These are phyloP conservation scores for Paspalum notatum DNA, from an alignment of 176 grass and related monocot species.

Conservation along the genomic window DNA sequence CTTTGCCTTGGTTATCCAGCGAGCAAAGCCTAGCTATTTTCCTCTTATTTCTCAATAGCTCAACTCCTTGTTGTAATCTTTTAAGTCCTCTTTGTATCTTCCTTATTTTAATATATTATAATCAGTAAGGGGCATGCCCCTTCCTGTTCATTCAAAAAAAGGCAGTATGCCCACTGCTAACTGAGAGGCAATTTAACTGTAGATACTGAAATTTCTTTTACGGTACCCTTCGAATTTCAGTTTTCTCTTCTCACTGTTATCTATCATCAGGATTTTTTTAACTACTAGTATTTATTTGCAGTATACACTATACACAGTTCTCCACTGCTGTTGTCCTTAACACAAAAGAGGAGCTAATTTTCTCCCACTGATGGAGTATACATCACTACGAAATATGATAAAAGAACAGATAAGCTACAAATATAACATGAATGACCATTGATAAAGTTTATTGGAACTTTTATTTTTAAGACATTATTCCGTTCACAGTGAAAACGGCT, in stretches of 20 bases:
- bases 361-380: background rate
- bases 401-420: background rate
- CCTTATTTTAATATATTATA: too few relatives aligned
- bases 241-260: background rate
- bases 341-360: background rate
- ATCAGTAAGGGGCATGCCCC: too few relatives aligned
- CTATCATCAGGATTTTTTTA: background rate
- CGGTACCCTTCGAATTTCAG: background rate
- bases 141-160: background rate
- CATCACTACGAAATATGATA: background rate
- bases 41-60: too few relatives aligned
- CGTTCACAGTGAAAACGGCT: background rate
- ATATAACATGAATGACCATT: background rate
- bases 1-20: too few relatives aligned
- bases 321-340: background rate
- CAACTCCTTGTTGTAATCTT: too few relatives aligned
- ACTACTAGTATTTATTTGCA: conserved; percentile 5
- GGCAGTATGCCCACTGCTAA: background rate
- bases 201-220: background rate
- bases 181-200: background rate
- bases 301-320: background rate
- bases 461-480: conserved; percentile 2
- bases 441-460: conserved; percentile 16
- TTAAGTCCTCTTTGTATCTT: too few relatives aligned
- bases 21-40: too few relatives aligned